Conservation (phyloP, 768 basidiomycete genomes). For the Leccinellum luteum region DNA sequence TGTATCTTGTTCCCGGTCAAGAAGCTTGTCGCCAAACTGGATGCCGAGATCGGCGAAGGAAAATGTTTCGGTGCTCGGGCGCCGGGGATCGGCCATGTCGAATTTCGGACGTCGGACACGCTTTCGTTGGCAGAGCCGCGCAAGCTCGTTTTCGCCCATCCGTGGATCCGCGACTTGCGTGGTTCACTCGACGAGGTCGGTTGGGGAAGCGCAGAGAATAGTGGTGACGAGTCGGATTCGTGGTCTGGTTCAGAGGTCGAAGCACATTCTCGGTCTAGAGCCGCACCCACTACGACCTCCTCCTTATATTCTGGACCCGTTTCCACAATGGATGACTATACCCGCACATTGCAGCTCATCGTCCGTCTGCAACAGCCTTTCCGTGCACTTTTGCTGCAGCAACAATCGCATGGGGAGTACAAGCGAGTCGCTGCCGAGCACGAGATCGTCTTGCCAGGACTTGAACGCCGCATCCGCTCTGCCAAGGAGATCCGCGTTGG, state of each 20-base stretch:
- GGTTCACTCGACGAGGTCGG: neutral
- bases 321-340: neutral
- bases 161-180: neutral
- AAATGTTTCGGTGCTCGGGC: neutral
- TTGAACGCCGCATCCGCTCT: too few relatives aligned
- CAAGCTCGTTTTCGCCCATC: neutral
- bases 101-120: neutral
- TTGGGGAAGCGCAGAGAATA: neutral
- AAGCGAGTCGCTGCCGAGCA: too few relatives aligned
- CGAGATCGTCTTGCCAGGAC: too few relatives aligned
- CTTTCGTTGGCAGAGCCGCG: neutral
- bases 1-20: neutral
- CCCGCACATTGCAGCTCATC: neutral
- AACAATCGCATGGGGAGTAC: neutral
- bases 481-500: too few relatives aligned
- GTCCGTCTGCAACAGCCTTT: neutral
- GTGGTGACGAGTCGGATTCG: neutral
- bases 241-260: neutral
- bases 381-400: neutral
- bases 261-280: neutral
- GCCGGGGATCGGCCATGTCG: neutral
- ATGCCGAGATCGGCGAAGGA: neutral
- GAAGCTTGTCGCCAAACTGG: neutral
- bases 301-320: neutral
- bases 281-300: too few relatives aligned